Evolutionary conservation across 2,329 filamentous ascomycete species (phyloP).

Genomic region (Zasmidium angulare): DNA sequence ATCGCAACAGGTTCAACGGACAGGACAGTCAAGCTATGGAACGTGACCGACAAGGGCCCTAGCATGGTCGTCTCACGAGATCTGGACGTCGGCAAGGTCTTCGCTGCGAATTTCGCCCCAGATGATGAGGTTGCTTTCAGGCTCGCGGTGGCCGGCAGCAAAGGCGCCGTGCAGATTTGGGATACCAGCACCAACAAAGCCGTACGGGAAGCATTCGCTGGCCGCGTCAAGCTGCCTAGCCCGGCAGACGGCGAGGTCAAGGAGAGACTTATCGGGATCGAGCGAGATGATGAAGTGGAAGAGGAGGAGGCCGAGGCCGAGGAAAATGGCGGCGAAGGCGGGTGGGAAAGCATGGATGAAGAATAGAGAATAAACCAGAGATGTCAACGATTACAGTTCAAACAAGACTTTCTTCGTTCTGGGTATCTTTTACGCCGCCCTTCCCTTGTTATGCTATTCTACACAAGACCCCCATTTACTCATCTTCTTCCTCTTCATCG

Average conservation of each 20-base stretch:
- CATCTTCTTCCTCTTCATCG: constrained; percentile 75
- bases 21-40: constrained; percentile 96
- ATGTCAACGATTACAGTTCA: too few species aligned
- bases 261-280: constrained; percentile 76
- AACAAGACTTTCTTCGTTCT: not conserved
- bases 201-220: constrained; percentile 80
- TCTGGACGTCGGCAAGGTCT: constrained; percentile 91
- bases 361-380: constrained; percentile 25
- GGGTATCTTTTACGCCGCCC: constrained; percentile 8
- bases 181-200: constrained; percentile 91
- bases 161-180: constrained; percentile 90
- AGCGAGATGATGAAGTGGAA: constrained; percentile 63
- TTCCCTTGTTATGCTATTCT: not conserved
- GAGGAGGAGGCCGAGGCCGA: constrained; percentile 59
- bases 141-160: constrained; percentile 89
- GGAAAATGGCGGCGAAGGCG: constrained; percentile 36
- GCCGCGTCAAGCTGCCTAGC: constrained; percentile 56
- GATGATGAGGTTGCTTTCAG: constrained; percentile 90
- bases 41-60: constrained; percentile 73
- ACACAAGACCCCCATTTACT: constrained; percentile 3
- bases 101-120: constrained; percentile 85
- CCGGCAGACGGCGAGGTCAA: constrained; percentile 59
- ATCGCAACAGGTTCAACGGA: constrained; percentile 92
- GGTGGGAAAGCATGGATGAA: constrained; percentile 40
- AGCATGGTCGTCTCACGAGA: constrained; percentile 90